Evolutionary conservation across 2,329 filamentous ascomycete genomes (phyloP).

Genomic region (Rhexocercosporidium sp.): DNA sequence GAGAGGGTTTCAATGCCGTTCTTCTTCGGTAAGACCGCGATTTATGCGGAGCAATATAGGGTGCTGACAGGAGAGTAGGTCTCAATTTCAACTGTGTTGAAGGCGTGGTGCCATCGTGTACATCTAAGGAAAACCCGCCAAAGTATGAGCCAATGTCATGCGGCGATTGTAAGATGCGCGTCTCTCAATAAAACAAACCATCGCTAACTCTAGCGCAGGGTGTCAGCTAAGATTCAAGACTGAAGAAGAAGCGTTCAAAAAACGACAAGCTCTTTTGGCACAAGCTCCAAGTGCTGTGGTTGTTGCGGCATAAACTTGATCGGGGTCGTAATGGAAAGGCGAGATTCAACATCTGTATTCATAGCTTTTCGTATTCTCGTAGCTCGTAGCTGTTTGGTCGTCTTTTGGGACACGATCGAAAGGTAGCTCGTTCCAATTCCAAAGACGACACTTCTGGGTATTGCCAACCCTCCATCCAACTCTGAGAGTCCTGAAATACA

Average conservation of each 20-base stretch:
- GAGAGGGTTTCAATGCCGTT: conserved; percentile 61
- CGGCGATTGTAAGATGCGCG: conserved; percentile 47
- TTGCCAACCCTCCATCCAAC: background rate
- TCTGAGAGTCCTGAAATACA: background rate
- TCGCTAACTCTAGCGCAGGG: conserved; percentile 30
- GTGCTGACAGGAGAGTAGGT: background rate
- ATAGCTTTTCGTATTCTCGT: conserved; percentile 2
- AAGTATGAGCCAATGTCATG: conserved; percentile 58
- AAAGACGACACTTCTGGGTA: background rate
- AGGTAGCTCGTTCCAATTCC: too few species aligned
- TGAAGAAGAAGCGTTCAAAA: conserved; percentile 36
- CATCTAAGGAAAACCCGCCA: conserved; percentile 50
- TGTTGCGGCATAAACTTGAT: conserved; percentile 27
- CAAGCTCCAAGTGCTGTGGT: conserved; percentile 38
- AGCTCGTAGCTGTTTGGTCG: background rate
- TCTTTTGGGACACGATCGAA: background rate
- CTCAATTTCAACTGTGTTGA: conserved; percentile 52
- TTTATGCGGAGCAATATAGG: background rate
- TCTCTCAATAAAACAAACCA: background rate
- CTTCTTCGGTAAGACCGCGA: conserved; percentile 51
- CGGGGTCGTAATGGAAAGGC: background rate
- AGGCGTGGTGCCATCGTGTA: conserved; percentile 54
- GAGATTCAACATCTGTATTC: conserved; percentile 4
- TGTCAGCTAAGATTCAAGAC: conserved; percentile 41
- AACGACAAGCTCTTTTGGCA: conserved; percentile 26